These are phyloP conservation scores for Penicillium cinerascens DNA, from an alignment of 495 filamentous ascomycete species.

Conservation along the genomic window DNA sequence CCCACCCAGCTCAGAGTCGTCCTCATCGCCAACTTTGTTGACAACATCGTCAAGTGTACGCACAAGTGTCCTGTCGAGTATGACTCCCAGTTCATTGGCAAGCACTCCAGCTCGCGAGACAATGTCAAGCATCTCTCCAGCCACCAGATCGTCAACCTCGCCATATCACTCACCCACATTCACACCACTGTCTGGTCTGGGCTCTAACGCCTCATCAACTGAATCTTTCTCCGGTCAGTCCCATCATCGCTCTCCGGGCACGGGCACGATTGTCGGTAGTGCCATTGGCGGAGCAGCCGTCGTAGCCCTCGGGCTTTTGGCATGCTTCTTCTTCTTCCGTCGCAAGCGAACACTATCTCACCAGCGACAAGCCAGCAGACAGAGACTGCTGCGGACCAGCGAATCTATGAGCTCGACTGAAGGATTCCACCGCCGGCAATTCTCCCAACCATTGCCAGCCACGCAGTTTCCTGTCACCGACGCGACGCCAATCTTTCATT, in stretches of 20 bases:
- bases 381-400: slow-evolving; percentile 14
- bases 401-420: slow-evolving; percentile 10
- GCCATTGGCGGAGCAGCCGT: slow-evolving; percentile 26
- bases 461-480: not conserved
- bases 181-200: not conserved
- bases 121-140: not conserved
- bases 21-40: not conserved
- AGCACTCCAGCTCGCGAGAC: not conserved
- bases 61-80: not conserved
- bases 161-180: not conserved
- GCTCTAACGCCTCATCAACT: not conserved
- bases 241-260: not conserved
- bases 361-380: slow-evolving; percentile 8
- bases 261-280: slow-evolving; percentile 25
- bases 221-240: not conserved
- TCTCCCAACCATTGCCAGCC: slow-evolving; percentile 4
- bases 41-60: not conserved
- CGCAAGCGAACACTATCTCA: slow-evolving; percentile 11
- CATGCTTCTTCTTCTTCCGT: slow-evolving; percentile 19
- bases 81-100: not conserved
- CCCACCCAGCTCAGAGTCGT: not conserved
- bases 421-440: not conserved
- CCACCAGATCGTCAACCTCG: not conserved
- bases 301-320: slow-evolving; percentile 19
- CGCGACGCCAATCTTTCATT: slow-evolving; percentile 2